Base-by-base conservation (phyloP, 257 asterid species). In the Petunia axillaris region DNA sequence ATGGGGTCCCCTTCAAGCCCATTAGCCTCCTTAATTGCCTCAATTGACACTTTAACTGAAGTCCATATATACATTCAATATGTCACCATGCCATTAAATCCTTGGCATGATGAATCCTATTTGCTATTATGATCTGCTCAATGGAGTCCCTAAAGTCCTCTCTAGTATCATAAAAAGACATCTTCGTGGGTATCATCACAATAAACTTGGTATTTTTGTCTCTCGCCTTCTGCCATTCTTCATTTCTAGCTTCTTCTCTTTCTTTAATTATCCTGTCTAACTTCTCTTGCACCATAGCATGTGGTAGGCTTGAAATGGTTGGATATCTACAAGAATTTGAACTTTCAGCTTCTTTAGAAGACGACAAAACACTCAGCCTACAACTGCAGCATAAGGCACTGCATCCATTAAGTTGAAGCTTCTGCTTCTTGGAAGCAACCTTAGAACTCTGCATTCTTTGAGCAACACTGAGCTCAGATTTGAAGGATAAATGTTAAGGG, bases 271-370 rank as follows among this genome's bases (percentile, higher is more conserved):
- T 89, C 79, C 74, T 87, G 44, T 89, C 98, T 16, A 93, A 83
- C 89, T 87, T 89, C 74, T 90, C 92, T 75, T 91, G 97, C 43
- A 93, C 96, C 96, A 92, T 89, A 48, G 97, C 94, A 58, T 93
- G 94, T 52, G 94, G 85, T 53, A 87, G 75, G 89, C 92, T 89
- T n/a, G 94, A 93, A 53, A 91, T 81, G 0, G 87, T 66, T 9
- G 84, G 88, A 64, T 85, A 70, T 58, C 89, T 81, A 15, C 43
- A 85, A 8, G 94, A 88, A 65, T 64, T 80, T 7, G 90, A 86
- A 81, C 87, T 89, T 55, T 88, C 97, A 4, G 87, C 80, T 80
- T 85, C 93, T 73, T 89, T 93, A 2, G 85, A 77, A 2, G 89
- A 81, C 1, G 98, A 88, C 4, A 95, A 93, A 43, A 90, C 82